These are phyloP conservation scores for Picochlorum sp. DNA, from an alignment of 139 green algal species.

Conservation along the genomic window DNA sequence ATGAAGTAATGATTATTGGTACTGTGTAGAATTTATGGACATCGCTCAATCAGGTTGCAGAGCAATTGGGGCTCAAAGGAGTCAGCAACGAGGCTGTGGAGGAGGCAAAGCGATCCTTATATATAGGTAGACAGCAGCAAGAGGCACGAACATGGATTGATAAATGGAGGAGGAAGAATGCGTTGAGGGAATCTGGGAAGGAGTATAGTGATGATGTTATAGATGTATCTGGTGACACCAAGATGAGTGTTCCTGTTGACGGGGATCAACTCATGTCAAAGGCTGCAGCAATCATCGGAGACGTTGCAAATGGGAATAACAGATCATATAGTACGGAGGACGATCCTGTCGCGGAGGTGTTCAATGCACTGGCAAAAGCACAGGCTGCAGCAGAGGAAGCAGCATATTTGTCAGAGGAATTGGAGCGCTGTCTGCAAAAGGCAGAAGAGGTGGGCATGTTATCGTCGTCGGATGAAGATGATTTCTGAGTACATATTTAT, in stretches of 20 bases:
- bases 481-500: not conserved
- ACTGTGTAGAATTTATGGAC: not conserved
- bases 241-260: not conserved
- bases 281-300: not conserved
- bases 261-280: not conserved
- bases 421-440: slow-evolving; percentile 21
- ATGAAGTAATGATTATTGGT: not conserved
- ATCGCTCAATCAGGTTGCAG: slow-evolving; percentile 1
- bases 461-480: slow-evolving; percentile 12
- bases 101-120: not conserved
- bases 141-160: slow-evolving; percentile 13
- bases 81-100: not conserved
- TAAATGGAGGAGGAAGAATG: not conserved
- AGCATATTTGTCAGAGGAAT: slow-evolving; percentile 4
- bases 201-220: not conserved
- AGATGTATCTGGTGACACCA: not conserved
- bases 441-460: slow-evolving; percentile 19
- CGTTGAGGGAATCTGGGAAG: not conserved
- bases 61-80: not conserved
- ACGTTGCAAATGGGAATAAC: too few relatives aligned
- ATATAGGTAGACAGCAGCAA: slow-evolving; percentile 7
- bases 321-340: not conserved
- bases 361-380: slow-evolving; percentile 19
- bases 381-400: slow-evolving; percentile 26
- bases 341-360: slow-evolving; percentile 14